These are phyloP conservation scores for Cicer chorassanicum DNA, from an alignment of 306 rosid genomes.

Conservation along the genomic window DNA sequence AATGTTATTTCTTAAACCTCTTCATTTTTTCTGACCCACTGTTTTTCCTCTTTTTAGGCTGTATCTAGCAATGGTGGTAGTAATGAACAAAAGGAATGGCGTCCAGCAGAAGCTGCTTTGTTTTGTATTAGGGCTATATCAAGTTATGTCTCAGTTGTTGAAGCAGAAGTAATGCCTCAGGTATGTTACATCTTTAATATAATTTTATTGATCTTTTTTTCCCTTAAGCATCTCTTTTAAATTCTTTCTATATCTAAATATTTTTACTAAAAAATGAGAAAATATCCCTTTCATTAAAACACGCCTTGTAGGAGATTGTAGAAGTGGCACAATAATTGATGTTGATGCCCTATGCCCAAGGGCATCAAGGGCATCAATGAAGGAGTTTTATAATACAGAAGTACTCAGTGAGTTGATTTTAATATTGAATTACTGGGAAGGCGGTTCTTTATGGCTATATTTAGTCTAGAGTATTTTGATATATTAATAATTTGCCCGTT, in stretches of 20 bases:
- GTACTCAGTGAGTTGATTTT: background rate
- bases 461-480: background rate
- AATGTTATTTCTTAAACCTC: constrained; percentile 31
- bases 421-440: constrained; percentile 20
- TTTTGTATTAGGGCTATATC: constrained; percentile 96
- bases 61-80: constrained; percentile 74
- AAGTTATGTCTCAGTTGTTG: constrained; percentile 80
- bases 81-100: constrained; percentile 81
- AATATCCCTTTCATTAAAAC: constrained; percentile 21
- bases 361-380: background rate
- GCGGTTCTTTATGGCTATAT: constrained; percentile 9
- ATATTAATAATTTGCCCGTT: constrained; percentile 10
- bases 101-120: constrained; percentile 93
- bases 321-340: constrained; percentile 3
- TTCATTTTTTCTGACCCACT: constrained; percentile 24
- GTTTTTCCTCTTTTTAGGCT: constrained; percentile 58
- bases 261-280: constrained; percentile 12
- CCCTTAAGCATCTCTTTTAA: background rate
- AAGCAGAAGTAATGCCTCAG: constrained; percentile 97
- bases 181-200: constrained; percentile 54
- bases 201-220: background rate
- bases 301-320: constrained; percentile 27
- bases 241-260: constrained; percentile 5
- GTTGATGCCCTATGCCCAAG: background rate
- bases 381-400: background rate